Evolutionary conservation across 768 basidiomycete species (phyloP).

Genomic region (Lentinula edodes): DNA sequence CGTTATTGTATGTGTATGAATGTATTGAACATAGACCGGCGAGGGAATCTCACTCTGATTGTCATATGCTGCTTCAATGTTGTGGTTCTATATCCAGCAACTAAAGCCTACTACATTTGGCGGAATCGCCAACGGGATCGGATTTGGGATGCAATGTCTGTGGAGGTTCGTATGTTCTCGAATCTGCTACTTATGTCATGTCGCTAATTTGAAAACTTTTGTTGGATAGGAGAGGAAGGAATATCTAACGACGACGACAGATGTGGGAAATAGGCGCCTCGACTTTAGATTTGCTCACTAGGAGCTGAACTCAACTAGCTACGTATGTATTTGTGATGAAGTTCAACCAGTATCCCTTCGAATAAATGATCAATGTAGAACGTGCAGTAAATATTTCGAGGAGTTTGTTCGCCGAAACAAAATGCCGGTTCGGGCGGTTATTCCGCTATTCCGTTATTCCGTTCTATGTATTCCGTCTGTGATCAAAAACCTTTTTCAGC

Average conservation of each 20-base stretch:
- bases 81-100: slow-evolving; percentile 45
- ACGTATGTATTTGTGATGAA: no score
- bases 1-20: not conserved
- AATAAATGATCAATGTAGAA: no score
- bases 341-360: no score
- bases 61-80: slow-evolving; percentile 45
- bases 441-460: not conserved
- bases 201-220: not conserved
- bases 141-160: slow-evolving; percentile 54
- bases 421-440: not conserved
- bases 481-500: not conserved
- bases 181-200: not conserved
- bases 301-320: no score
- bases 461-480: not conserved
- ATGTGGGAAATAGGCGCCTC: slow-evolving; percentile 55
- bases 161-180: slow-evolving; percentile 27
- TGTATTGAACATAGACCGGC: slow-evolving; percentile 32
- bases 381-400: no score
- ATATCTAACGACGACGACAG: slow-evolving; percentile 54
- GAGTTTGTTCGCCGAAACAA: no score
- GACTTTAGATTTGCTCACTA: slow-evolving; percentile 61
- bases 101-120: slow-evolving; percentile 53
- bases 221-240: slow-evolving; percentile 40
- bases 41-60: slow-evolving; percentile 55
- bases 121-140: slow-evolving; percentile 48